These are phyloP conservation scores for Ceratobasidium sp. DNA, from an alignment of 1,284 basidiomycete genomes.

Conservation along the genomic window DNA sequence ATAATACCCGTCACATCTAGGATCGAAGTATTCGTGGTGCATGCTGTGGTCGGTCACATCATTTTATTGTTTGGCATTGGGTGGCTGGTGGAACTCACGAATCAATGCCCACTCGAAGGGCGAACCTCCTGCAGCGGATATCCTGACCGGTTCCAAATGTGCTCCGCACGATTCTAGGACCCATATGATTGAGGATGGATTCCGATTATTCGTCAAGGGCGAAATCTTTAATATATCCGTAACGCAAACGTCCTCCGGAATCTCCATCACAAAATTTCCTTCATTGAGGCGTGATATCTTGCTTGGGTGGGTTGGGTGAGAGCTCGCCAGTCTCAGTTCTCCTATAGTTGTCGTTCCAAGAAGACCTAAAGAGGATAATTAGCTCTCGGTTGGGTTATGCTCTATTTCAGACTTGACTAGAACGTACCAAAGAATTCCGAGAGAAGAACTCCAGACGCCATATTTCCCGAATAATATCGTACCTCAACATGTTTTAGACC, in stretches of 20 bases:
- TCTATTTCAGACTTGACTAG: background rate
- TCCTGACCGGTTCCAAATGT: background rate
- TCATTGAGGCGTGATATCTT: background rate
- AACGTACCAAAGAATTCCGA: background rate
- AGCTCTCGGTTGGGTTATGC: too few relatives aligned
- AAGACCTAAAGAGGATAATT: background rate
- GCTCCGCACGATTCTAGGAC: background rate
- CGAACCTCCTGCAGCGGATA: background rate
- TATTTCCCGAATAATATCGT: background rate
- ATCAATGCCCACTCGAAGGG: background rate
- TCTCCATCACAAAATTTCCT: background rate
- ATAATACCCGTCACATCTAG: background rate
- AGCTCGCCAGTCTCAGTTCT: background rate
- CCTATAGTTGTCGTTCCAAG: background rate
- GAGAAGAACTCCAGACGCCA: background rate
- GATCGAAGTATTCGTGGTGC: background rate
- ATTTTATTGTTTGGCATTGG: background rate
- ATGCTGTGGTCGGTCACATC: background rate
- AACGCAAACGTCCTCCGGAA: background rate
- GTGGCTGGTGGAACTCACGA: background rate
- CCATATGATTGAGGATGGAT: background rate
- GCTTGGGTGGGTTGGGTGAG: background rate
- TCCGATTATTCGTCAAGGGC: background rate
- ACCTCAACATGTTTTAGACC: background rate
- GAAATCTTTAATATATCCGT: background rate